A percentile compares a stretch with the other conserved stretches of the same genome.
Evolutionary conservation across 2,329 filamentous ascomycete species (phyloP).

Genomic region (Furcasterigmium furcatum): DNA sequence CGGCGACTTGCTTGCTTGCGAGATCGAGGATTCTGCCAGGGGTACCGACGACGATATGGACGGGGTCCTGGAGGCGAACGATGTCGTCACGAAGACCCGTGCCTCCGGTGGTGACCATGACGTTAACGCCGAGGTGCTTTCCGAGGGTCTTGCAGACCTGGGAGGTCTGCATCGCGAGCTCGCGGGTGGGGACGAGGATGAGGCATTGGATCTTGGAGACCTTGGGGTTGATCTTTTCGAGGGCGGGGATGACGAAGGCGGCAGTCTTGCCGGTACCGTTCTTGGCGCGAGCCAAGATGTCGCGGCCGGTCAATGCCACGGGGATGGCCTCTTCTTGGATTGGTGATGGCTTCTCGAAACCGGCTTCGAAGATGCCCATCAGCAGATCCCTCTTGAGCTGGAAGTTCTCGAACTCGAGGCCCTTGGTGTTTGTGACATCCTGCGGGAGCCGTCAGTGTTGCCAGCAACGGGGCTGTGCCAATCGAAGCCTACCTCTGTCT

Average conservation of each 20-base stretch:
- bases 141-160: constrained; percentile 98
- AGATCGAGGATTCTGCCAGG: constrained; percentile 95
- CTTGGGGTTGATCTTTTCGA: constrained; percentile 96
- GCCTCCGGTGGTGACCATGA: constrained; percentile 98
- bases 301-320: constrained; percentile 89
- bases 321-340: constrained; percentile 99
- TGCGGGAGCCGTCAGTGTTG: constrained; percentile 30
- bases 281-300: constrained; percentile 94
- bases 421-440: constrained; percentile 98
- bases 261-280: constrained; percentile 99
- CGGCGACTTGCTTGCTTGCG: constrained; percentile 92
- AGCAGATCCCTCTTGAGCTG: constrained; percentile 90
- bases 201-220: constrained; percentile 94
- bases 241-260: constrained; percentile 92
- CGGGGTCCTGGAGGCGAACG: constrained; percentile 86
- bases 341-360: constrained; percentile 96
- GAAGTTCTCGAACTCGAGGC: constrained; percentile 96
- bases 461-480: not conserved
- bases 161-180: constrained; percentile 95
- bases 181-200: constrained; percentile 93
- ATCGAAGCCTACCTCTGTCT: constrained; percentile 65
- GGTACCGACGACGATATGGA: constrained; percentile 97
- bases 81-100: constrained; percentile 96
- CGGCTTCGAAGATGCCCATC: constrained; percentile 99
- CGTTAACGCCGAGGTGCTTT: constrained; percentile 94